These are phyloP conservation scores for Diplosphaera chodatii DNA, from an alignment of 139 green algal species.

Conservation along the genomic window DNA sequence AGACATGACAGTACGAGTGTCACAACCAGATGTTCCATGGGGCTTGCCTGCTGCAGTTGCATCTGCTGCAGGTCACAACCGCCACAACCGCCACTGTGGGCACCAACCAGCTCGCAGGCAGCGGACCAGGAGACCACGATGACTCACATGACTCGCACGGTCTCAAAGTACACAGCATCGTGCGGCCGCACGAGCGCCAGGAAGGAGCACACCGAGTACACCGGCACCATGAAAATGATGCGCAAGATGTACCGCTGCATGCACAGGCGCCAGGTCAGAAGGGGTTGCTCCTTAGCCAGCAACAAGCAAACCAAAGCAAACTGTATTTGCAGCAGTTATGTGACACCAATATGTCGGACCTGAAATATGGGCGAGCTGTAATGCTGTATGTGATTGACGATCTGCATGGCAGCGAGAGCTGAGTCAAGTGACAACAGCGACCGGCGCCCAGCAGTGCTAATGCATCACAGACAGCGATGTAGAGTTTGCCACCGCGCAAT, in stretches of 20 bases:
- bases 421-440: neutral
- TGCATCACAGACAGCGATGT: too few relatives aligned
- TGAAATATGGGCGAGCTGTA: slow-evolving; percentile 91
- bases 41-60: neutral
- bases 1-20: neutral
- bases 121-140: neutral
- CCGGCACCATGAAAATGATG: slow-evolving; percentile 96
- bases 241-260: slow-evolving; percentile 92
- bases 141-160: slow-evolving; percentile 78
- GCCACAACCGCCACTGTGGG: too few relatives aligned
- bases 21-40: neutral
- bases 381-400: slow-evolving; percentile 78
- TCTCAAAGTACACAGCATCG: slow-evolving; percentile 83
- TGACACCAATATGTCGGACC: too few relatives aligned
- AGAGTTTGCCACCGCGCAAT: too few relatives aligned
- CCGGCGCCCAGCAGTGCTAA: too few relatives aligned
- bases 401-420: slow-evolving; percentile 49
- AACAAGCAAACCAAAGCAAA: too few relatives aligned
- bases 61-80: too few relatives aligned
- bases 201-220: slow-evolving; percentile 82
- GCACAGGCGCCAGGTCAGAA: too few relatives aligned
- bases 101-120: too few relatives aligned
- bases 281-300: too few relatives aligned
- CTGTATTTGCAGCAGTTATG: too few relatives aligned
- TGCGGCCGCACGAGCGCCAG: slow-evolving; percentile 62